A percentile compares a stretch with the other conserved stretches of the same genome.
Conservation (phyloP, 2,329 filamentous ascomycete species). For the Scedosporium dehoogii region DNA sequence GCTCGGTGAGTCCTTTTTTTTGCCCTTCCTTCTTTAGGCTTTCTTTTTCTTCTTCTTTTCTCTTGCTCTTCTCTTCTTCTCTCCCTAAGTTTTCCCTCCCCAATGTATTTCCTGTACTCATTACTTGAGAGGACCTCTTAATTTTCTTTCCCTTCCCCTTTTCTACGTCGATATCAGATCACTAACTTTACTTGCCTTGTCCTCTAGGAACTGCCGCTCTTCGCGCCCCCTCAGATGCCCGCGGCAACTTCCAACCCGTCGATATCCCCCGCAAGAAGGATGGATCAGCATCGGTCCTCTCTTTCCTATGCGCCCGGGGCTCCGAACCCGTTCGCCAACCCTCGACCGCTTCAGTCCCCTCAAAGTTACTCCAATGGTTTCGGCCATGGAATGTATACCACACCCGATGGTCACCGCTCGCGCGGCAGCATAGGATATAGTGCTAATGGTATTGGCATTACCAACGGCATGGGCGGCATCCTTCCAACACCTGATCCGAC, state of each 20-base stretch:
- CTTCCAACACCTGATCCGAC: slow-evolving; percentile 95
- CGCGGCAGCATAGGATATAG: slow-evolving; percentile 53
- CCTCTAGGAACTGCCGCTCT: slow-evolving; percentile 80
- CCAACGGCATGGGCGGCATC: slow-evolving; percentile 38
- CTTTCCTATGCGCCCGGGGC: slow-evolving; percentile 67
- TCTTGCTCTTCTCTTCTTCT: background rate
- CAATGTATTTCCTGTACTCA: background rate
- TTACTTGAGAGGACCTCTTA: too few relatives aligned
- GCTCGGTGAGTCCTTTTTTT: slow-evolving; percentile 62
- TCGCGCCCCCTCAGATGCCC: slow-evolving; percentile 88
- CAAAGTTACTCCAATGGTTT: slow-evolving; percentile 58
- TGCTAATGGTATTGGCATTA: slow-evolving; percentile 26
- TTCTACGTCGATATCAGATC: too few relatives aligned
- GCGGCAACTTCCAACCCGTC: slow-evolving; percentile 96
- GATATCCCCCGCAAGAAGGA: slow-evolving; percentile 78
- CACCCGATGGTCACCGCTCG: slow-evolving; percentile 56
- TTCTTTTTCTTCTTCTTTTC: slow-evolving; percentile 1
- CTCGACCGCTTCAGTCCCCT: slow-evolving; percentile 71
- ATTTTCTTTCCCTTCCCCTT: too few relatives aligned
- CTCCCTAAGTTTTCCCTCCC: slow-evolving; percentile 6
- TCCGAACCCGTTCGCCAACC: slow-evolving; percentile 72
- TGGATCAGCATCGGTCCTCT: slow-evolving; percentile 60
- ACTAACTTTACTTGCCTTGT: too few relatives aligned
- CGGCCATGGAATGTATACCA: slow-evolving; percentile 48
- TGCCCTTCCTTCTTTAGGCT: slow-evolving; percentile 13